Evolutionary conservation across 106 monocot genomes (phyloP), one percentile per base, ranked within the genome.

Genomic region (Hemerocallis citrina): DNA sequence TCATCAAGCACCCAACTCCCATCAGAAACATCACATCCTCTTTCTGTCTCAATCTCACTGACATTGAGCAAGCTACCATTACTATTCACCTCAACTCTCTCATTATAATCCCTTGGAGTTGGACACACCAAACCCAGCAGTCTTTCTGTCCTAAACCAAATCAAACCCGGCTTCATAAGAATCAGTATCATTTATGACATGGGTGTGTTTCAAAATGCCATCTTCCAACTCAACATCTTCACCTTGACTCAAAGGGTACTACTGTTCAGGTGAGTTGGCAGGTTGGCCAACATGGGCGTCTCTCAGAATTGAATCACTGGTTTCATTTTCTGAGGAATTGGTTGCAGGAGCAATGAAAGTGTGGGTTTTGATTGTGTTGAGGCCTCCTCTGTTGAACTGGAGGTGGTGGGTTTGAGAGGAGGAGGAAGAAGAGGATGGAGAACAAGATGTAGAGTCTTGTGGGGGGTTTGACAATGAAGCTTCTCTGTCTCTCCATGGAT

Each of bases 1-100:
- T 89, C 80, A 64, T 94, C 94, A 47, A 68, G 69, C 24, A 89
- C 82, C 94, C 94, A 94, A 40, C 55, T 82, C 33, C 94, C 94
- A 50, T 72, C 65, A 61, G 58, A 81, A 66, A 89, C 51, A 67
- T 94, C 82, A 54, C 94, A 94, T n/a, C 55, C 15, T 17, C 33
- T 51, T 55, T 74, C 35, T n/a, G 8, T 67, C 30, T 47, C 59
- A 34, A 42, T 58, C 32, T 40, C 61, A 55, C 36, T 55, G 30
- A 7, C 28, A 59, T 39, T 9, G 42, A 16, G 29, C 47, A 38
- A 57, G 49, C 23, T 54, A 34, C 24, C 55, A 34, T 62, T 34
- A 38, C 1, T 41, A 12, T 39, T 23, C 34, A 15, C 15, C 19
- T 56, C 47, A 45, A 48, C 54, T 17, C 33, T 34, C 34, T 32